Base-by-base conservation (phyloP, 768 basidiomycete species). In the Rhodotorula diobovata region DNA sequence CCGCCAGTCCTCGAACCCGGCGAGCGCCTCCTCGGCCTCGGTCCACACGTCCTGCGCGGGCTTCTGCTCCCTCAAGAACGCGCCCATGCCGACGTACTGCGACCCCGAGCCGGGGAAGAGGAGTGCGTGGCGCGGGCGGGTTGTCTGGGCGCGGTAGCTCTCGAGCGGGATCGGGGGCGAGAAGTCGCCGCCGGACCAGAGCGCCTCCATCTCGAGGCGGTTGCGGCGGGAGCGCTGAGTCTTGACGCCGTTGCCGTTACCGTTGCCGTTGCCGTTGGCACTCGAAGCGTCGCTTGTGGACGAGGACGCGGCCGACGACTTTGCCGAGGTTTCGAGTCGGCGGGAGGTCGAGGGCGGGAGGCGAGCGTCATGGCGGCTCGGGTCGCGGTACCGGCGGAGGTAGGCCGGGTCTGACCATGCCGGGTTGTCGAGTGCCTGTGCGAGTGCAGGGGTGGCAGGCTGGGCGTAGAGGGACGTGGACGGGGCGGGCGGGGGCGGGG, bases 21-120 rank as follows among this genome's bases (percentile, higher is more conserved):
- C 66, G 6, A 78, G 70, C 34, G 76, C 76, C 25, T 77, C 66
- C 50, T 76, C 72, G n/a, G 78, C 78, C 66, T 78, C 78, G 35
- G 59, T 67, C 78, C 78, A 78, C 12, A 72, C 72, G 43, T 71
- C 66, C 32, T 68, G 54, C 18, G 72, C 73, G 10, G 68, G 63
- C 30, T 54, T 55, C 53, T 61, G 72, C 14, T 74, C 63, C 4
- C 61, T n/a, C 30, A 77, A 61, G 57, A 73, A 73, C 28, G 51
- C 25, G 23, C 68, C 70, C 76, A 75, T 75, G 25, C 67, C 67
- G 61, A 73, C 73, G 32, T 78, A 78, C 61, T 77, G 77, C 41
- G 73, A 73, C 0, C 78, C 78, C 12, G 70, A 70, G n/a, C 78
- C 78, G 25, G 76, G 75, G 58, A 77, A 76, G n/a, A 77, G 70